Percentiles rank a stretch among this genome's conserved stretches.
These are phyloP conservation scores for Aspergillus floridensis DNA, from an alignment of 2,329 filamentous ascomycete genomes.

Conservation along the genomic window DNA sequence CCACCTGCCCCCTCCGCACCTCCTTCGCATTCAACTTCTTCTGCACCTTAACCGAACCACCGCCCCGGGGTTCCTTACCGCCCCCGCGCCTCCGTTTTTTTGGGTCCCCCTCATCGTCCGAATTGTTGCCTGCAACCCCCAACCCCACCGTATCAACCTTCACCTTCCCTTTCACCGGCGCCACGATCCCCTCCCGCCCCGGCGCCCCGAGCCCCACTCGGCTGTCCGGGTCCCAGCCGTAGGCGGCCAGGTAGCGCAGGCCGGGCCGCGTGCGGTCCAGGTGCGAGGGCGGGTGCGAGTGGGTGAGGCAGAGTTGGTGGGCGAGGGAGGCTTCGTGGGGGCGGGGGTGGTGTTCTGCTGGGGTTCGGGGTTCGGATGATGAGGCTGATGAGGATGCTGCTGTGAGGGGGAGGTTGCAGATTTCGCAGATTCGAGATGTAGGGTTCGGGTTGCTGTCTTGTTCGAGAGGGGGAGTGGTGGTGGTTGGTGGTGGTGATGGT, in stretches of 20 bases:
- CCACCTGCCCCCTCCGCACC: slow-evolving; percentile 59
- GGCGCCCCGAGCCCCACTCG: slow-evolving; percentile 67
- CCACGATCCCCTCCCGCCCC: slow-evolving; percentile 67
- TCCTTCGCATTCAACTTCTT: slow-evolving; percentile 68
- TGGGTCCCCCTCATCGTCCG: slow-evolving; percentile 26
- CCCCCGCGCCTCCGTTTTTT: slow-evolving; percentile 23
- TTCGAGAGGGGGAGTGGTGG: neutral
- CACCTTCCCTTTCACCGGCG: slow-evolving; percentile 68
- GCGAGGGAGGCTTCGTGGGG: slow-evolving; percentile 53
- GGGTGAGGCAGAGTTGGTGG: slow-evolving; percentile 57
- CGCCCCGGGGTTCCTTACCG: slow-evolving; percentile 32
- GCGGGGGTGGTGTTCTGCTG: neutral
- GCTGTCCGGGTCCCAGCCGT: slow-evolving; percentile 61
- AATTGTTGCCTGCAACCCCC: slow-evolving; percentile 47
- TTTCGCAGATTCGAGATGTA: slow-evolving; percentile 45
- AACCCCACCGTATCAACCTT: slow-evolving; percentile 77
- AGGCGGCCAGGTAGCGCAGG: slow-evolving; percentile 54
- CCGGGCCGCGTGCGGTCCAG: slow-evolving; percentile 58
- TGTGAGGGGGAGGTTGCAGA: slow-evolving; percentile 60
- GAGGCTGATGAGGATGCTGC: slow-evolving; percentile 9
- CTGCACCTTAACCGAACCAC: slow-evolving; percentile 34
- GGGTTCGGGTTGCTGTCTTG: neutral
- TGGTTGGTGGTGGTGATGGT: neutral
- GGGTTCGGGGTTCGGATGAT: slow-evolving; percentile 20
- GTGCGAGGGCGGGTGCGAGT: slow-evolving; percentile 57